These are phyloP conservation scores for Ceratobasidium sp. DNA, from an alignment of 1,284 basidiomycete species.

Conservation along the genomic window DNA sequence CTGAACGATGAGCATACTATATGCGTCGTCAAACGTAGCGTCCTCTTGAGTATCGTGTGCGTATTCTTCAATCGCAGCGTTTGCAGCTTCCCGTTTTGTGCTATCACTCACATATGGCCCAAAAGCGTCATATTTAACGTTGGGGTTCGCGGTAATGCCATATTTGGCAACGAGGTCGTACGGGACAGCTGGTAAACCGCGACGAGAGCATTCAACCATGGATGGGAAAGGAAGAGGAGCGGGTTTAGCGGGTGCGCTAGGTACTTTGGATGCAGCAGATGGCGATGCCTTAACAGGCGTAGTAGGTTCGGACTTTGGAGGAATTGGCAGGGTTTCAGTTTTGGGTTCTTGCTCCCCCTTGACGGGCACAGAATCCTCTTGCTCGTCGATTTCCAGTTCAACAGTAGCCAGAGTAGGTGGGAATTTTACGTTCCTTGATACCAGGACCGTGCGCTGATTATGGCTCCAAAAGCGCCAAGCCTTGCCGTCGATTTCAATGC, in stretches of 20 bases:
- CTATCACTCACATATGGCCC: slow-evolving; percentile 12
- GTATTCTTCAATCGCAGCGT: slow-evolving; percentile 9
- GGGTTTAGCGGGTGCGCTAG: neutral
- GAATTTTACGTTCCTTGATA: slow-evolving; percentile 11
- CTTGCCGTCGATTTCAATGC: neutral
- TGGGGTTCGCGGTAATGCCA: neutral
- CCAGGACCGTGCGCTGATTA: neutral
- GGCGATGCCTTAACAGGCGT: neutral
- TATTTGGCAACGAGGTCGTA: neutral
- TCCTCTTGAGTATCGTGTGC: neutral
- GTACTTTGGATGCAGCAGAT: neutral
- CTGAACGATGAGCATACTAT: neutral
- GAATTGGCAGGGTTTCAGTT: neutral
- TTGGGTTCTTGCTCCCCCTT: neutral
- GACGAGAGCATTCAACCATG: neutral
- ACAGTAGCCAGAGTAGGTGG: neutral
- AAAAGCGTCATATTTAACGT: neutral
- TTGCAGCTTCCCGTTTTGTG: neutral
- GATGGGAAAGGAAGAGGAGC: neutral
- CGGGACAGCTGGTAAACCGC: neutral
- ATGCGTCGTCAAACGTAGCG: slow-evolving; percentile 17
- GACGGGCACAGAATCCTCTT: neutral
- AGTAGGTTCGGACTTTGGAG: neutral
- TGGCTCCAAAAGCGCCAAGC: slow-evolving; percentile 20
- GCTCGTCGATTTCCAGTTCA: neutral